phyloP scores from a whole-genome alignment of 345 rosid species.

The Pseudoturritis turrita region DNA sequence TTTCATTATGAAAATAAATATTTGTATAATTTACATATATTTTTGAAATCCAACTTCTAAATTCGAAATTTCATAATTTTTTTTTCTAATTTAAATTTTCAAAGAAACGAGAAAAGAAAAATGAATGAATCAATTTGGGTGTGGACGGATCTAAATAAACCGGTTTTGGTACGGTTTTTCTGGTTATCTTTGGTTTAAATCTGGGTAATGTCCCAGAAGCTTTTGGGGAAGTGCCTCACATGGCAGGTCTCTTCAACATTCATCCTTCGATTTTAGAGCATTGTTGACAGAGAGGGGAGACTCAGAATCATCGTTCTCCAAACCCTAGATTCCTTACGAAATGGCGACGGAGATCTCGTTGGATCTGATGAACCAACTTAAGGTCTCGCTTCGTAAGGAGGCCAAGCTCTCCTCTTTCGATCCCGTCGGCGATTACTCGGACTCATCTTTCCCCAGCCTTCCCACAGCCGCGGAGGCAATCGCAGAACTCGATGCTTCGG shows the following conservation, averaged over 20 bases:
- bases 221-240: not conserved
- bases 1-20: too few species aligned
- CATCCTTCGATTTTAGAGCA: not conserved
- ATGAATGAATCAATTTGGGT: not conserved
- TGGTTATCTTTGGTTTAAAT: conserved; percentile 14
- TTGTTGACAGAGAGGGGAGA: not conserved
- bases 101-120: not conserved
- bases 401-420: conserved; percentile 53
- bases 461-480: conserved; percentile 45
- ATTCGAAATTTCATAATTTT: too few species aligned
- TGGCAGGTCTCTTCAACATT: not conserved
- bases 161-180: not conserved
- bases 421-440: conserved; percentile 36
- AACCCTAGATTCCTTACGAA: conserved; percentile 19
- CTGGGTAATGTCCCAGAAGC: not conserved
- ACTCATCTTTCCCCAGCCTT: conserved; percentile 20
- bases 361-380: conserved; percentile 52
- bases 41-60: too few species aligned
- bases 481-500: conserved; percentile 55
- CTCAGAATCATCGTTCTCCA: not conserved
- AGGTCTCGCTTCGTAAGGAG: conserved; percentile 58
- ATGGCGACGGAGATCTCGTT: conserved; percentile 58
- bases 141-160: not conserved
- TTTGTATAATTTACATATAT: too few species aligned
- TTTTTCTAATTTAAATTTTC: too few species aligned